Evolutionary conservation across 2,329 filamentous ascomycete species (phyloP), one percentile per base, ranked within the genome.

Genomic region (Fusarium abutilonis): DNA sequence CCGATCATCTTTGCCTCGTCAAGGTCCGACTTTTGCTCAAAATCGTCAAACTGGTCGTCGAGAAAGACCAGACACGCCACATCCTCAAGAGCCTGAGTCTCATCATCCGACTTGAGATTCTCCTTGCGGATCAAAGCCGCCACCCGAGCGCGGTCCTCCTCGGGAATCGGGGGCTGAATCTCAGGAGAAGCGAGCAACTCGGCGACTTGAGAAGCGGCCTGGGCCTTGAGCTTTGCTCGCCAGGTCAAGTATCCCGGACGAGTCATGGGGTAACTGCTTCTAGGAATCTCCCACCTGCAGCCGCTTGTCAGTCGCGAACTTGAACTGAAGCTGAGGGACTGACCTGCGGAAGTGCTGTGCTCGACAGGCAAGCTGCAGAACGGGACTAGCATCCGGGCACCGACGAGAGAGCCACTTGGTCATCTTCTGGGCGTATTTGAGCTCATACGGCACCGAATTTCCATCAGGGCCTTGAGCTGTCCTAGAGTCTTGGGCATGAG

Each of bases 51-150:
- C 72, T 95, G 90, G 73, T 94, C 91, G 73, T 95, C 92, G 64
- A 96, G 77, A 73, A 96, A 96, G 26, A 96, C 92, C 52, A 96
- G 77, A 72, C 92, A 96, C 4, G 92, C 92, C 41, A 92, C 90
- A 77, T 96, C 92, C 78, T 96, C 92, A 60, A 96, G 80, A 7
- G 86, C 82, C 79, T 94, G 90, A 51, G 89, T 87, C 74, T 92
- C 89, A 14, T 74, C 70, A 62, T 82, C 77, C 4, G 71, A 73
- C 71, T 82, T 83, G 66, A 96, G 77, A 52, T 87, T 86, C 73
- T 95, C 90, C 77, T 96, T 96, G 60, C 90, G 82, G 49, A 96
- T 89, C 74, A 95, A 77, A n/a, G 83, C 82, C 3, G 84, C 89
- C 1, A 94, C 85, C 31, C 87, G 80, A 52, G 80, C 81, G 7